Base-by-base conservation (phyloP, 768 basidiomycete genomes). In the Mycena filopes region DNA sequence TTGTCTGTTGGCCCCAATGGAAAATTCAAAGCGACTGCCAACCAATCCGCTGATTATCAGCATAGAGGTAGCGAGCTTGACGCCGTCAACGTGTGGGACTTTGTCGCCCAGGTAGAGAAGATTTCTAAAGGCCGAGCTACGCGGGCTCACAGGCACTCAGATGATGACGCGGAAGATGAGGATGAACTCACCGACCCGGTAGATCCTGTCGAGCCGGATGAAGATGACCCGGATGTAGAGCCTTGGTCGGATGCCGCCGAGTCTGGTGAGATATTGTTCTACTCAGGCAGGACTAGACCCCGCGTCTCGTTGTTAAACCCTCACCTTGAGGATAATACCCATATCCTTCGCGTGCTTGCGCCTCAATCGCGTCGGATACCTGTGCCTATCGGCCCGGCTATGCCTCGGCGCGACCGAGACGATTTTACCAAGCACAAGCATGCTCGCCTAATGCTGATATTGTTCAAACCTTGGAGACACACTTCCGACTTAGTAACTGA, bases 391-490 rank as follows among this genome's bases (percentile, higher is more conserved):
- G 54, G 54, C 3, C 54, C 54, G 28, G 40, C 40, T 0, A 11
- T 55, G 1, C 54, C 54, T 6, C 51, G 51, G 3, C 36, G 51
- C 4, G 40, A 55, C 4, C 28, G 43, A 18, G n/a, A 26, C 0
- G 48, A 50, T 8, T 20, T 28, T n/a, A 16, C n/a, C 5, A 20
- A 28, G 7, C 5, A 25, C 1, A 50, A 51, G 15, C 54, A 51
- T 23, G 26, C 47, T 5, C 71, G 78, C 25, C 68, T 77, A 25
- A 36, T 76, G 28, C 60, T 77, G 0, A 73, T 77, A 13, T 61
- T 79, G 43, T 75, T 79, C 72, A 78, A 77, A 23, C 67, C 67
- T 23, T 62, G 58, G 62, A 38, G 36, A 0, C 28, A 49, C n/a
- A 25, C 40, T 11, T 26, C 20, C 2, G 40, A 67, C 38, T 56